Percentiles rank a stretch among this genome's conserved stretches.
Conservation (phyloP, 1,284 basidiomycete genomes). For the Meira nashicola region DNA sequence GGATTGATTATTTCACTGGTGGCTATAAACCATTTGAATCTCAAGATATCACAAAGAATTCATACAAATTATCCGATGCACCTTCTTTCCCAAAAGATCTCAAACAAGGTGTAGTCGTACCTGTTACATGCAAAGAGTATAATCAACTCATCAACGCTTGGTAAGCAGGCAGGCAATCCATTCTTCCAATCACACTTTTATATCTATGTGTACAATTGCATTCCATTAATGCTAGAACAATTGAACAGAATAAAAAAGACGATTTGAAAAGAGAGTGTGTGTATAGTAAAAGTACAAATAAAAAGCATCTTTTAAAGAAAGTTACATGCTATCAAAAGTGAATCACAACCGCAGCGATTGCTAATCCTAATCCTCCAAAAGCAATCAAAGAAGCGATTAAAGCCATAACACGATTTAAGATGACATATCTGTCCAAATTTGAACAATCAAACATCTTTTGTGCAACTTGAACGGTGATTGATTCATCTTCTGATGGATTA, state of each 20-base stretch:
- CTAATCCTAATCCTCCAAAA: slow-evolving; percentile 30
- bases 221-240: too few relatives aligned
- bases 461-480: too few relatives aligned
- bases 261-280: too few relatives aligned
- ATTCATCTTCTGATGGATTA: too few relatives aligned
- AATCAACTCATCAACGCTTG: not conserved
- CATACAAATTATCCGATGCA: not conserved
- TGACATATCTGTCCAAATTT: slow-evolving; percentile 30
- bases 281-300: too few relatives aligned
- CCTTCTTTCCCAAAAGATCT: slow-evolving; percentile 5
- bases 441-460: not conserved
- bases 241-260: too few relatives aligned
- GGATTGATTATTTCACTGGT: slow-evolving; percentile 7
- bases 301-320: too few relatives aligned
- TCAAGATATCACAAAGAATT: not conserved
- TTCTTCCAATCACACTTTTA: too few relatives aligned
- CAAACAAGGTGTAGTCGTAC: slow-evolving; percentile 8
- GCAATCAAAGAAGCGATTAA: slow-evolving; percentile 26
- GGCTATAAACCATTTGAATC: slow-evolving; percentile 10
- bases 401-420: slow-evolving; percentile 35
- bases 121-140: slow-evolving; percentile 1
- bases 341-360: slow-evolving; percentile 29
- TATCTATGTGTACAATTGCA: too few relatives aligned
- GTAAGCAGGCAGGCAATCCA: not conserved
- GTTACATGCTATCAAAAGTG: slow-evolving; percentile 28